Conservation (phyloP, 129 eudicot genomes). For the Mikania micrantha region DNA sequence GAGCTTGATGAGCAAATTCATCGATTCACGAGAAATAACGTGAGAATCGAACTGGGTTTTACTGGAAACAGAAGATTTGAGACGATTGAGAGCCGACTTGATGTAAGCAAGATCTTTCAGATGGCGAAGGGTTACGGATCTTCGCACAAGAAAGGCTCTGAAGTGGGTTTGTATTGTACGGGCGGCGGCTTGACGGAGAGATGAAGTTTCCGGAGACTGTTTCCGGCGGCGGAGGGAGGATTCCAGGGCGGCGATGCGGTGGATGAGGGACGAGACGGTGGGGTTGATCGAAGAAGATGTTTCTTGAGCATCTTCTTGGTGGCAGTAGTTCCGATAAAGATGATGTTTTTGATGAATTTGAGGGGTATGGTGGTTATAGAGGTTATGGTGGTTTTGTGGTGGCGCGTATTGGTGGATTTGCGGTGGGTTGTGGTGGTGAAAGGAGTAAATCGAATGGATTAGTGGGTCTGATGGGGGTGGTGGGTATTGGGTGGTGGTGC, state of each 20-base stretch:
- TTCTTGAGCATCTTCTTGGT: conserved; percentile 10
- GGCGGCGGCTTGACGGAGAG: conserved; percentile 77
- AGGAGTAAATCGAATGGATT: no score
- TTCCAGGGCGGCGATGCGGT: conserved; percentile 80
- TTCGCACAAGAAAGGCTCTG: conserved; percentile 65
- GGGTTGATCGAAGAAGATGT: conserved; percentile 15
- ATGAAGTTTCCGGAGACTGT: conserved; percentile 29
- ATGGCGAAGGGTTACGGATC: conserved; percentile 71
- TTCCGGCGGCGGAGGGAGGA: conserved; percentile 52
- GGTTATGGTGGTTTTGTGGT: neutral
- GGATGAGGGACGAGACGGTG: conserved; percentile 59
- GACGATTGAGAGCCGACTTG: conserved; percentile 52
- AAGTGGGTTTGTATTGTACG: conserved; percentile 78
- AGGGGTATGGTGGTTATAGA: neutral
- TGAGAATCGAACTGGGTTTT: conserved; percentile 38
- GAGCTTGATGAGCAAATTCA: conserved; percentile 53
- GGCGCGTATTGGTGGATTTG: conserved; percentile 29
- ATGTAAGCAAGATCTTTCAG: conserved; percentile 66
- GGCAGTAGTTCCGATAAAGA: conserved; percentile 9
- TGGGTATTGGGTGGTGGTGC: conserved; percentile 24
- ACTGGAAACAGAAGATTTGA: conserved; percentile 48
- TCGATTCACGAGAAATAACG: conserved; percentile 42
- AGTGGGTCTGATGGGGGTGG: conserved; percentile 30
- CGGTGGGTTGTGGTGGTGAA: conserved; percentile 36
- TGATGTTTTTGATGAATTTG: conserved; percentile 18